Conservation (phyloP, 2,329 filamentous ascomycete species). For the Exophiala xenobiotica region DNA sequence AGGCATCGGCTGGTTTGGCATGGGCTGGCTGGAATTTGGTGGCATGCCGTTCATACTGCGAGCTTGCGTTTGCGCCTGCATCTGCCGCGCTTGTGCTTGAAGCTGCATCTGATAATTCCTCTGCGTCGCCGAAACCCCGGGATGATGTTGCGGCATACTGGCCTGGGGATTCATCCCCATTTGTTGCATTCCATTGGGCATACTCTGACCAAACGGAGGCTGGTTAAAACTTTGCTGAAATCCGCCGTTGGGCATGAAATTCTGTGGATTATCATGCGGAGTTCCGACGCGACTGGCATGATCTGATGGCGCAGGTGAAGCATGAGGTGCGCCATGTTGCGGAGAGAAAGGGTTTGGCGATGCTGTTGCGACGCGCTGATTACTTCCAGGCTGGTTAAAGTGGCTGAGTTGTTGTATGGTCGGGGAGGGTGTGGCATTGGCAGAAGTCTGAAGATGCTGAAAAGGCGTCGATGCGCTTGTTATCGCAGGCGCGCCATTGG, state of each 20-base stretch:
- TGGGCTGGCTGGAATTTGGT: slow-evolving; percentile 13
- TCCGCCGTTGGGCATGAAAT: slow-evolving; percentile 57
- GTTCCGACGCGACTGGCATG: slow-evolving; percentile 65
- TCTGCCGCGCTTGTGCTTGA: slow-evolving; percentile 71
- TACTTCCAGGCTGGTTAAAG: slow-evolving; percentile 61
- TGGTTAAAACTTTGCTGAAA: slow-evolving; percentile 41
- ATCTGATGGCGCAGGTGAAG: slow-evolving; percentile 75
- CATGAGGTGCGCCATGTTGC: slow-evolving; percentile 69
- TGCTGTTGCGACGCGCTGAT: slow-evolving; percentile 81
- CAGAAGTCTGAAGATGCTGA: slow-evolving; percentile 77
- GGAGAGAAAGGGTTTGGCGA: slow-evolving; percentile 91
- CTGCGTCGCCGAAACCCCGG: slow-evolving; percentile 69
- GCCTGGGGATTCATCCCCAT: slow-evolving; percentile 51
- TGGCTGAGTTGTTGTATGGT: slow-evolving; percentile 78
- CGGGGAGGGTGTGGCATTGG: slow-evolving; percentile 86
- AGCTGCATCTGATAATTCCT: slow-evolving; percentile 79
- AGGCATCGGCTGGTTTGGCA: slow-evolving; percentile 21
- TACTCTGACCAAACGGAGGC: slow-evolving; percentile 44
- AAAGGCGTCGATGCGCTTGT: slow-evolving; percentile 66
- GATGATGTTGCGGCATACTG: slow-evolving; percentile 51
- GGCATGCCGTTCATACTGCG: slow-evolving; percentile 20
- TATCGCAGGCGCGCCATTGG: slow-evolving; percentile 62
- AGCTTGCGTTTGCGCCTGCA: slow-evolving; percentile 31
- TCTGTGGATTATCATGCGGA: slow-evolving; percentile 63
- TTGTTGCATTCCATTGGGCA: slow-evolving; percentile 42